Conservation (phyloP, 768 basidiomycete species). For the Trametes meyenii region DNA sequence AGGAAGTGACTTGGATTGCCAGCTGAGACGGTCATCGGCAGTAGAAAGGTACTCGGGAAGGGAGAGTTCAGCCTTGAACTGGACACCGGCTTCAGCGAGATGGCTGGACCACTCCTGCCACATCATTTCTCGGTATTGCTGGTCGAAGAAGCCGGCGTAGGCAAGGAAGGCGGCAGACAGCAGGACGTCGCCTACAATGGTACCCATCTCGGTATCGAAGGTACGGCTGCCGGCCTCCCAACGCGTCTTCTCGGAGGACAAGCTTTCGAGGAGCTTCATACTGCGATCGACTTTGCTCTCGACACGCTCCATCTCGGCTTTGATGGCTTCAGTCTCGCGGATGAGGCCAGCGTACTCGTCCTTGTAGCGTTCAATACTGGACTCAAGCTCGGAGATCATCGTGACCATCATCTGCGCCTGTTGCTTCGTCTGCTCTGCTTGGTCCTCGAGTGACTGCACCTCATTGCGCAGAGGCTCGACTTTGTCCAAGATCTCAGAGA, state of each 20-base stretch:
- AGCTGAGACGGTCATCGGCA: slow-evolving; percentile 91
- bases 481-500: slow-evolving; percentile 96
- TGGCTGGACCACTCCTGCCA: slow-evolving; percentile 95
- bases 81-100: slow-evolving; percentile 85
- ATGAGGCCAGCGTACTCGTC: slow-evolving; percentile 97
- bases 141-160: slow-evolving; percentile 98
- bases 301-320: slow-evolving; percentile 96
- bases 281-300: slow-evolving; percentile 97
- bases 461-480: slow-evolving; percentile 96
- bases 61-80: slow-evolving; percentile 90
- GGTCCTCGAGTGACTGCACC: slow-evolving; percentile 88
- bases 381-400: slow-evolving; percentile 91
- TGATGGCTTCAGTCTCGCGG: slow-evolving; percentile 96
- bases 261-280: slow-evolving; percentile 90
- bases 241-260: slow-evolving; percentile 91
- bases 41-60: slow-evolving; percentile 96
- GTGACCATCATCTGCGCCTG: slow-evolving; percentile 88
- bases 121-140: slow-evolving; percentile 96
- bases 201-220: slow-evolving; percentile 98
- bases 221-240: slow-evolving; percentile 96
- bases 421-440: slow-evolving; percentile 94
- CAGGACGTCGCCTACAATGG: slow-evolving; percentile 95
- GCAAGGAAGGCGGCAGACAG: slow-evolving; percentile 96
- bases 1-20: slow-evolving; percentile 96
- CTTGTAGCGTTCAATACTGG: slow-evolving; percentile 92